Conservation (phyloP, 2,329 filamentous ascomycete species). For the Ophiocordyceps camponoti-floridani region DNA sequence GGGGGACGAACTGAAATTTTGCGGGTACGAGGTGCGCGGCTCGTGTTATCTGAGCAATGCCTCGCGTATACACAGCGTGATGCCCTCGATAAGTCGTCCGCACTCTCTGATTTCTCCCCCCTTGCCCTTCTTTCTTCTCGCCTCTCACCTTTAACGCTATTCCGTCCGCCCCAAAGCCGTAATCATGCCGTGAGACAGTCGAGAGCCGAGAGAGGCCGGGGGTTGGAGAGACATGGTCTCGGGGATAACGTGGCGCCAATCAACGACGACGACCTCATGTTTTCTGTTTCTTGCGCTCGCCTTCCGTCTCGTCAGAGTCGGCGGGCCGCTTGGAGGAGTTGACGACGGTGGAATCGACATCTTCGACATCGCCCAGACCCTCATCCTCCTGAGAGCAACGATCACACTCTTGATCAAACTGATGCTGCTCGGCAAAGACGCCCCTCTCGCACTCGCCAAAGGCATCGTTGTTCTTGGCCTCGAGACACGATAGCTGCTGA, state of each 20-base stretch:
- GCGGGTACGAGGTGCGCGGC: neutral
- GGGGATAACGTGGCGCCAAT: no score
- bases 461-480: slow-evolving; percentile 27
- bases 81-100: neutral
- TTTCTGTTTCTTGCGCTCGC: slow-evolving; percentile 13
- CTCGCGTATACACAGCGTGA: neutral
- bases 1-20: slow-evolving; percentile 14
- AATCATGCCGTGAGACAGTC: neutral
- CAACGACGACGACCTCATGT: slow-evolving; percentile 6
- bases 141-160: neutral
- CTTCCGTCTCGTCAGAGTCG: slow-evolving; percentile 5
- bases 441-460: slow-evolving; percentile 26
- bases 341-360: slow-evolving; percentile 6
- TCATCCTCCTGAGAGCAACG: slow-evolving; percentile 22
- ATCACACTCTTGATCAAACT: slow-evolving; percentile 29
- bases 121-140: neutral
- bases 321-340: slow-evolving; percentile 4
- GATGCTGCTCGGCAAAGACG: slow-evolving; percentile 22
- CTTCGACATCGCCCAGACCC: slow-evolving; percentile 21
- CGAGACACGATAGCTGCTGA: slow-evolving; percentile 27
- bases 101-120: neutral
- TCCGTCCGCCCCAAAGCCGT: neutral
- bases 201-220: no score
- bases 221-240: no score
- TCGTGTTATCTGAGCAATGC: no score